Percentiles rank a stretch among this genome's conserved stretches.
phyloP scores from a whole-genome alignment of 106 monocot species.

The Platanthera guangdongensis region DNA sequence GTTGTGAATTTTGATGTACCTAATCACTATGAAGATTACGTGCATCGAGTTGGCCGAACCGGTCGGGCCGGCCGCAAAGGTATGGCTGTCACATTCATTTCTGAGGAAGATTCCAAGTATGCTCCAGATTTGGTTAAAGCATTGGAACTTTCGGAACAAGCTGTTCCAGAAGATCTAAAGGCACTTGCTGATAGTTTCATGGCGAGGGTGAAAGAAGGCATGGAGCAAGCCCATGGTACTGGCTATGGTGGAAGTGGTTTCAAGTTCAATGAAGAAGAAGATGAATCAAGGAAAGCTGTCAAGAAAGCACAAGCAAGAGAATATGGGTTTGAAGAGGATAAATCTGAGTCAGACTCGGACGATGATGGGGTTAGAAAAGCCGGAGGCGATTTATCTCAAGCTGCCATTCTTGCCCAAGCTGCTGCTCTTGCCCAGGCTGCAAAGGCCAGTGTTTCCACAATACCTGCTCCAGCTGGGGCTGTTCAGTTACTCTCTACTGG shows the following conservation, averaged over 20 bases:
- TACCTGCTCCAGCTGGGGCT: slow-evolving; percentile 22
- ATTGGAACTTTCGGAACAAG: slow-evolving; percentile 84
- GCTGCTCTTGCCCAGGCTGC: slow-evolving; percentile 58
- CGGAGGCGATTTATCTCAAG: slow-evolving; percentile 66
- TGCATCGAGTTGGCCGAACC: slow-evolving; percentile 91
- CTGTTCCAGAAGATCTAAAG: slow-evolving; percentile 81
- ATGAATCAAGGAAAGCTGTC: slow-evolving; percentile 82
- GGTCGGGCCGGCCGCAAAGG: slow-evolving; percentile 89
- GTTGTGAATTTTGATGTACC: slow-evolving; percentile 97
- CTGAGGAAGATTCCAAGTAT: slow-evolving; percentile 89
- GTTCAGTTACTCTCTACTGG: slow-evolving; percentile 31
- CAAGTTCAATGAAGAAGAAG: slow-evolving; percentile 97
- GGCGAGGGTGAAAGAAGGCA: slow-evolving; percentile 89
- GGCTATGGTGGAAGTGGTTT: slow-evolving; percentile 98
- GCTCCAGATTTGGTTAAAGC: slow-evolving; percentile 93
- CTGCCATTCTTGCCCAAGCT: slow-evolving; percentile 53
- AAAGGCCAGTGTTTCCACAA: slow-evolving; percentile 28
- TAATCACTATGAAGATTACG: slow-evolving; percentile 98
- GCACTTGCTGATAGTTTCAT: slow-evolving; percentile 79
- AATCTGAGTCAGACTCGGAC: slow-evolving; percentile 91
- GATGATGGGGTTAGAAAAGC: slow-evolving; percentile 82
- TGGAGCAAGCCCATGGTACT: slow-evolving; percentile 86
- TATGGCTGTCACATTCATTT: slow-evolving; percentile 86
- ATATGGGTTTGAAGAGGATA: slow-evolving; percentile 95
- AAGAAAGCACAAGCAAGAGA: slow-evolving; percentile 97